Base-by-base conservation (phyloP, 805 yeast species). In the Zygoascus biomembranicola region DNA sequence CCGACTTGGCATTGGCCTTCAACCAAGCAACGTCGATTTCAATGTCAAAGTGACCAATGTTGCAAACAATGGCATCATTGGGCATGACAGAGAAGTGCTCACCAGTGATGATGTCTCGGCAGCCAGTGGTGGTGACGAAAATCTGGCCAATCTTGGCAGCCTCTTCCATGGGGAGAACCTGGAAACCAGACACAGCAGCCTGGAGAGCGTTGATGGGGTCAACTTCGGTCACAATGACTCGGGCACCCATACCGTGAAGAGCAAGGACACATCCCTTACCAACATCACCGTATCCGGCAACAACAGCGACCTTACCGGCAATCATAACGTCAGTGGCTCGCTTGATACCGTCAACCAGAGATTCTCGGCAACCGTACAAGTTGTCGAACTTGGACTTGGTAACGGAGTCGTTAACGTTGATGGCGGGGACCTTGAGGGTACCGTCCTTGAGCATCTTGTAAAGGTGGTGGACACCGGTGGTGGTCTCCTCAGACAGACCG, bases 261-360 rank as follows among this genome's bases (percentile, higher is more conserved):
- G 99, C 96, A 88, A 90, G 86, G 73, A 97, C 97, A 83, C 99
- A 92, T 75, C 99, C 99, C 80, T 92, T 92, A 80, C 99, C 99
- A 71, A 92, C 99, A 73, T 92, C 99, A 83, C 99, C 99, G 80
- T 84, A 92, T 77, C 99, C 99, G 59, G 97, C 97, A 67, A 92
- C 98, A 67, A 92, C 95, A 59, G 98, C 96, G 70, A 88, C 94
- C 81, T 92, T 92, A 79, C 99, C 99, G 64, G 97, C 98, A 70
- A 92, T 85, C 98, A 92, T 94, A 67, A 92, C 98, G 71, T 92
- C 99, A 70, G 99, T 92, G 74, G 98, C 99, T 80, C 98, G 89
- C 85, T 92, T 92, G 75, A 92, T 92, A 80, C 99, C 99, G 77
- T 92, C 99, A 64, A 92, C 80, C 67, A 92, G 84, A 61, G 99